Evolutionary conservation across 179 eudicot genomes (phyloP), one percentile per base, ranked within the genome.

Genomic region (Silene vulgaris): DNA sequence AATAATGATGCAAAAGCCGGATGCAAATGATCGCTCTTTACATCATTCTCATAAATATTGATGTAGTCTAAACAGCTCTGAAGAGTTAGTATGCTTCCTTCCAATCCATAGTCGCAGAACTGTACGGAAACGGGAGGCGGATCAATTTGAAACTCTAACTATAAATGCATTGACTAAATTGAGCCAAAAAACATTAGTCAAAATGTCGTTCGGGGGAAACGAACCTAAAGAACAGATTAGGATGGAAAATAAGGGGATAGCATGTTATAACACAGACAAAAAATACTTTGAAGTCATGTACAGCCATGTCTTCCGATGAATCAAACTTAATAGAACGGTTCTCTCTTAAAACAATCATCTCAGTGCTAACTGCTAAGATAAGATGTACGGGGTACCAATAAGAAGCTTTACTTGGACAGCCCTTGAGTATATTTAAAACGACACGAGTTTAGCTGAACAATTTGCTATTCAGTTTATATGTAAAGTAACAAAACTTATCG

Each of bases 51-150:
- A 75, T 83, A 71, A 8, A 82, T 72, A 83, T 86, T 83, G 66
- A 82, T 73, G 70, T 87, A 88, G 45, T 91, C 93, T 74, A 89
- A 88, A 84, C 87, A 89, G 70, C 84, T 78, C 75, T 82, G 87
- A 62, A 93, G 85, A 72, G 88, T 77, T 82, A 90, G 61, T 83
- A 87, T 83, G 87, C 91, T 82, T 77, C 86, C 93, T 72, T 90
- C 93, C 35, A 74, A 59, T 65, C 93, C 98, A 85, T 84, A 78
- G 60, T 79, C 87, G 21, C 80, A 78, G 28, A 79, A 82, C 85
- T 80, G 80, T 35, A 37, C 57, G 72, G 52, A 19, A 60, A 50
- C 20, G 57, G 4, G 70, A 29, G 17, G 19, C 9, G 17, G 30
- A 21, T 72, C 77, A 72, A 66, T 60, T 28, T 8, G 3, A 66